A percentile compares a stretch with the other conserved stretches of the same genome.
phyloP scores from a whole-genome alignment of 306 rosid species.

The Vigna angularis region DNA sequence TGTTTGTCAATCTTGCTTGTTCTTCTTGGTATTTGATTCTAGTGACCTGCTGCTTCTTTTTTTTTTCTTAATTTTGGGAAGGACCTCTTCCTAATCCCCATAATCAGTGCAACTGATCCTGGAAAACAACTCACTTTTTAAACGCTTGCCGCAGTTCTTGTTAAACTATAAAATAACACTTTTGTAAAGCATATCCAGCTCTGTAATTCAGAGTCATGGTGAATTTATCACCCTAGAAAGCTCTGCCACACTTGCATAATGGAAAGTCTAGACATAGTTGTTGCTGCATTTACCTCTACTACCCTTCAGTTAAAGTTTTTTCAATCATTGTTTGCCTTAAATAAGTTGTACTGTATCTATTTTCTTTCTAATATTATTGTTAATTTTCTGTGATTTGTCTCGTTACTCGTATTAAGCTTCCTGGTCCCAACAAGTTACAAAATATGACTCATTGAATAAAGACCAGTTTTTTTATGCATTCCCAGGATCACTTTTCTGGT shows the following conservation, averaged over 20 bases:
- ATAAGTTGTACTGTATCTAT: neutral
- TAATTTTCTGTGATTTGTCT: neutral
- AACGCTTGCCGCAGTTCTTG: neutral
- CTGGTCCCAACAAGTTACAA: neutral
- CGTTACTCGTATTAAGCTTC: neutral
- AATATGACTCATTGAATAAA: neutral
- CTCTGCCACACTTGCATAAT: neutral
- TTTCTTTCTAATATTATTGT: neutral
- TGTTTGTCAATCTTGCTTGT: neutral
- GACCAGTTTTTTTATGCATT: neutral
- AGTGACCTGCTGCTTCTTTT: neutral
- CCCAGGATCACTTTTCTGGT: slow-evolving; percentile 71
- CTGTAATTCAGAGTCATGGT: neutral
- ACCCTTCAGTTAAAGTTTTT: neutral
- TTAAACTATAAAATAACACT: neutral
- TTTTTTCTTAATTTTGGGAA: neutral
- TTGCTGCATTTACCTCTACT: neutral
- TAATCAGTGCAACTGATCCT: neutral
- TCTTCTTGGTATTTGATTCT: neutral
- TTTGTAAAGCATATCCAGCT: neutral
- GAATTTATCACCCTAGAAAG: neutral
- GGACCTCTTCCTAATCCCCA: too few relatives aligned
- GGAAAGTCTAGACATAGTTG: neutral
- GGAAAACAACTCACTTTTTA: neutral
- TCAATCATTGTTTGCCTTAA: neutral